Conservation (phyloP, 805 yeast genomes). For the Isabelozyma gotoi region DNA sequence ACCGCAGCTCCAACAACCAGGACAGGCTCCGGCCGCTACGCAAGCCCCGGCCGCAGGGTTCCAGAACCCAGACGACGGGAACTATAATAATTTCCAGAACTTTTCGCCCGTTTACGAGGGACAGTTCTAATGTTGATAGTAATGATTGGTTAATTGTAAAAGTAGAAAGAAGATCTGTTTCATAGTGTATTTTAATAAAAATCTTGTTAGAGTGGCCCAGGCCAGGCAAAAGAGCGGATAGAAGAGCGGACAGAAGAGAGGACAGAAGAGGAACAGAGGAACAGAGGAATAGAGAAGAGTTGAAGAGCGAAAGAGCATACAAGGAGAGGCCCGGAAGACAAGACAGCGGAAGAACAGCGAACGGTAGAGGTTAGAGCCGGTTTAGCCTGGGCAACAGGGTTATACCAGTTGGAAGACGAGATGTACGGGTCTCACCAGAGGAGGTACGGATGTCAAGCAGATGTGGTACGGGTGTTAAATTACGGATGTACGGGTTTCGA, state of each 20-base stretch:
- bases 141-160: not conserved
- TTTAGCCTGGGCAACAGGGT: too few species aligned
- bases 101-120: conserved; percentile 5
- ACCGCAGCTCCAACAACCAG: conserved; percentile 1
- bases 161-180: not conserved
- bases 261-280: not conserved
- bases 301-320: too few species aligned
- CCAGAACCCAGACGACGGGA: conserved; percentile 4
- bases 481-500: too few species aligned
- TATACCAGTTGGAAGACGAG: too few species aligned
- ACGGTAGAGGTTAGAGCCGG: too few species aligned
- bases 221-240: not conserved
- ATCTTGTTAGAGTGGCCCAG: not conserved
- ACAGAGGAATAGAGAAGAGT: too few species aligned
- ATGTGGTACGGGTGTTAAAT: too few species aligned
- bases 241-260: not conserved
- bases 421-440: too few species aligned
- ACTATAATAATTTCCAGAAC: conserved; percentile 6
- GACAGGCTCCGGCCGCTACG: conserved; percentile 1
- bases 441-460: too few species aligned
- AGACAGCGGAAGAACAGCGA: too few species aligned
- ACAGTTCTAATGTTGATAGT: not conserved
- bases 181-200: not conserved
- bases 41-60: not conserved
- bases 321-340: too few species aligned